A percentile compares a stretch with the other conserved stretches of the same genome.
These are phyloP conservation scores for Anacardium occidentale DNA, from an alignment of 345 rosid species.

Conservation along the genomic window DNA sequence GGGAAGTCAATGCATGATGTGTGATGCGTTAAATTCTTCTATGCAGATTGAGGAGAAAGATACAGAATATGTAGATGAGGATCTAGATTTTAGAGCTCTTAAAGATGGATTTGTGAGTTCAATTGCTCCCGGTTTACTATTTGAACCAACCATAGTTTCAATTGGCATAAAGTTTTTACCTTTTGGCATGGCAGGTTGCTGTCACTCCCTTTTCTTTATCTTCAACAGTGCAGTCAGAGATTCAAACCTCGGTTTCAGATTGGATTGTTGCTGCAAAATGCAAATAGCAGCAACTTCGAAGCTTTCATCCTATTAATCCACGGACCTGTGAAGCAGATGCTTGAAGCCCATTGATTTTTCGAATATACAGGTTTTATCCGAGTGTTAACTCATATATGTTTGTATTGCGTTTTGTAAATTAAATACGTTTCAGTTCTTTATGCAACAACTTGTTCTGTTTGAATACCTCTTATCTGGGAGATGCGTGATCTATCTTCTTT, in stretches of 20 bases:
- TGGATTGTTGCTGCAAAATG: constrained; percentile 31
- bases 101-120: constrained; percentile 48
- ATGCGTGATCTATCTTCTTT: not conserved
- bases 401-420: not conserved
- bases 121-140: not conserved
- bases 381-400: not conserved
- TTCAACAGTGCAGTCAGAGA: constrained; percentile 13
- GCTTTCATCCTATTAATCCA: not conserved
- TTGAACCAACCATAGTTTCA: not conserved
- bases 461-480: not conserved
- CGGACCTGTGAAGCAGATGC: not conserved
- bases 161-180: not conserved
- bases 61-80: constrained; percentile 30
- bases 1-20: not conserved
- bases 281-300: constrained; percentile 4
- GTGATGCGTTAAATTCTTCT: not conserved
- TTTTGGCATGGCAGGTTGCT: constrained; percentile 24
- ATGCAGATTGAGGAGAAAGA: constrained; percentile 31
- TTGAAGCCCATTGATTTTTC: not conserved
- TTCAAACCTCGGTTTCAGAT: constrained; percentile 19
- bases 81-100: constrained; percentile 36
- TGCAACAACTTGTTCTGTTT: not conserved
- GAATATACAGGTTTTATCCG: constrained; percentile 2
- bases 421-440: not conserved
- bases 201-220: constrained; percentile 23